Conservation (phyloP, 2,329 filamentous ascomycete species). For the Penicillium aurantiogriseum region DNA sequence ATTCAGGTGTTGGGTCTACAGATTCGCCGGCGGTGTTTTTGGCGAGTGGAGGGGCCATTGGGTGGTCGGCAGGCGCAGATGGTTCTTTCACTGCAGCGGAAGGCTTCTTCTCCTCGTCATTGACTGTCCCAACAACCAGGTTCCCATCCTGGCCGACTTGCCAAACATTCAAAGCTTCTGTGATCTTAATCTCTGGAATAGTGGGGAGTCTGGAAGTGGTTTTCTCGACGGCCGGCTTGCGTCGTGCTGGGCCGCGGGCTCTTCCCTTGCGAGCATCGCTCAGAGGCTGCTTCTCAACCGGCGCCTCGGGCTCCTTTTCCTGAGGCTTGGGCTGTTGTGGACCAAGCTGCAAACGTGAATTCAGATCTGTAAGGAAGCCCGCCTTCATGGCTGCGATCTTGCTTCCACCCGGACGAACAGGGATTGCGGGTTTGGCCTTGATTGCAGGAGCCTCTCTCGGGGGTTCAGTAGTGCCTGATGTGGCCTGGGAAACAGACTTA, state of each 20-base stretch:
- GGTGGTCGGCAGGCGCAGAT: conserved; percentile 10
- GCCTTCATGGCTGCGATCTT: conserved; percentile 92
- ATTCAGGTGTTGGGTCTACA: conserved; percentile 29
- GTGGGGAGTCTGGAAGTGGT: conserved; percentile 41
- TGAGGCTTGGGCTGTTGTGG: conserved; percentile 76
- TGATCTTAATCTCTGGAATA: conserved; percentile 41
- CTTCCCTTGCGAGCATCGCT: conserved; percentile 86
- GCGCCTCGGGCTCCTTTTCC: conserved; percentile 60
- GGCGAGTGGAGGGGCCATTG: conserved; percentile 32
- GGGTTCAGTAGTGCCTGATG: conserved; percentile 36
- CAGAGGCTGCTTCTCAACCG: conserved; percentile 74
- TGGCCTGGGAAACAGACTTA: conserved; percentile 47
- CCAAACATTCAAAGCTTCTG: conserved; percentile 44
- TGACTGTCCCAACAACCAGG: conserved; percentile 30
- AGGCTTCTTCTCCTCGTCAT: conserved; percentile 19
- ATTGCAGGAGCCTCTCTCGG: conserved; percentile 30
- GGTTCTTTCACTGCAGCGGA: conserved; percentile 9
- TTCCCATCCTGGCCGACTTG: conserved; percentile 36
- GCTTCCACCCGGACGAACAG: conserved; percentile 70
- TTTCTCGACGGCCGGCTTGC: conserved; percentile 64
- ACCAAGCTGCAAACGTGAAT: conserved; percentile 81
- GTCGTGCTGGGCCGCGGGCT: conserved; percentile 79
- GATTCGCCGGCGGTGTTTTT: conserved; percentile 38
- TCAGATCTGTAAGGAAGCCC: conserved; percentile 89
- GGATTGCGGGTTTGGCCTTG: conserved; percentile 81